Evolutionary conservation across 2,329 filamentous ascomycete genomes (phyloP).

Genomic region (Aspergillus tanneri): DNA sequence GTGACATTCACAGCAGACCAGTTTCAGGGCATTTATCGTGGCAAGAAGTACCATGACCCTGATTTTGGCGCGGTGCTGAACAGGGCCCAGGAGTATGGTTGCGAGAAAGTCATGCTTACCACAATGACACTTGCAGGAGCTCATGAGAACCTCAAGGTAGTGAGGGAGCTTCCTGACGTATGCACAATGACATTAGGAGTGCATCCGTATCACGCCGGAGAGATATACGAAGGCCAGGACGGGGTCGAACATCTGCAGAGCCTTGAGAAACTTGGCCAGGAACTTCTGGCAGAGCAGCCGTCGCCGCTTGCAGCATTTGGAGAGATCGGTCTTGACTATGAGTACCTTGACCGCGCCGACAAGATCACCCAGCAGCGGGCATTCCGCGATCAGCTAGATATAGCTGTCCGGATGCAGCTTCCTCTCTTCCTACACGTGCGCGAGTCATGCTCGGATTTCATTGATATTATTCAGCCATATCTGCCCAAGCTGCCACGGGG

Average conservation of each 20-base stretch:
- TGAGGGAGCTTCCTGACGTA: conserved; percentile 26
- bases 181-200: conserved; percentile 52
- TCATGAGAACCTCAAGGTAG: conserved; percentile 45
- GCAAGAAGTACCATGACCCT: conserved; percentile 49
- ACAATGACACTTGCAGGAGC: conserved; percentile 45
- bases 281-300: conserved; percentile 24
- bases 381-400: conserved; percentile 45
- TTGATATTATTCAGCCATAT: conserved; percentile 44
- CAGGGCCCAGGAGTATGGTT: conserved; percentile 20
- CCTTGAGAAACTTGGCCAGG: conserved; percentile 22
- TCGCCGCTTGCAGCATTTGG: conserved; percentile 48
- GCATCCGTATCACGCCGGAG: conserved; percentile 52
- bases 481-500: conserved; percentile 35
- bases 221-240: conserved; percentile 36
- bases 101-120: conserved; percentile 25
- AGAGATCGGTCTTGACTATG: conserved; percentile 54
- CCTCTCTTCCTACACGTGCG: conserved; percentile 40
- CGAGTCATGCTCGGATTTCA: conserved; percentile 46
- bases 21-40: conserved; percentile 53
- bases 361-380: conserved; percentile 44
- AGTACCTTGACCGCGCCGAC: conserved; percentile 45
- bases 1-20: conserved; percentile 36
- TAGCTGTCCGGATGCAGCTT: conserved; percentile 37
- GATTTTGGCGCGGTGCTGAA: conserved; percentile 41
- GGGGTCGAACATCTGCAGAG: conserved; percentile 14